A percentile compares a stretch with the other conserved stretches of the same genome.
These are phyloP conservation scores for Tanozyma kutaoensis DNA, from an alignment of 805 yeast genomes.

Conservation along the genomic window DNA sequence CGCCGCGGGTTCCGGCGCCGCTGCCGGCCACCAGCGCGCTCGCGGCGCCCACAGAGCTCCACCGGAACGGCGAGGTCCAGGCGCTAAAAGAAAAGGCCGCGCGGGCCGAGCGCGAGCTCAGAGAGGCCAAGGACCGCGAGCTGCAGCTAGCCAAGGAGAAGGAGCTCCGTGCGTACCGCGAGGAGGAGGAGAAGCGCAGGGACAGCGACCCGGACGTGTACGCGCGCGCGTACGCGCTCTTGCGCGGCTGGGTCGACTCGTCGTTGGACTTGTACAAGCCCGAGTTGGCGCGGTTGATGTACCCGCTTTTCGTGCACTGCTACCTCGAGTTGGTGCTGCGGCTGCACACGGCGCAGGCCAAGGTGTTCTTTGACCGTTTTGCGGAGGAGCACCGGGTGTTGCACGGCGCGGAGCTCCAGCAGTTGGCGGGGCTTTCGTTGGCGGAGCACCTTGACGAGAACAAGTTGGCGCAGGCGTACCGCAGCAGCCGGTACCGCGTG, in stretches of 20 bases:
- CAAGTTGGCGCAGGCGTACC: conserved; percentile 64
- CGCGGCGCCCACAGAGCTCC: conserved; percentile 20
- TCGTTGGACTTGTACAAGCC: conserved; percentile 86
- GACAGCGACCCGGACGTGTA: conserved; percentile 59
- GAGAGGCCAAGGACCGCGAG: conserved; percentile 26
- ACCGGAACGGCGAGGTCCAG: conserved; percentile 15
- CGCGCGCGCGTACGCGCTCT: conserved; percentile 65
- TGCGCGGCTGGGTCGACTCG: conserved; percentile 81
- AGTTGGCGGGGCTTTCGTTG: conserved; percentile 60
- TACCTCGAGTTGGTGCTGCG: conserved; percentile 68
- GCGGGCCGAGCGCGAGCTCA: conserved; percentile 21
- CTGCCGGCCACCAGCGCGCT: conserved; percentile 27
- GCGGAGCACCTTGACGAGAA: conserved; percentile 77
- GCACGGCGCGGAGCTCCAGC: conserved; percentile 67
- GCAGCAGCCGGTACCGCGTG: conserved; percentile 59
- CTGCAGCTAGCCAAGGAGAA: conserved; percentile 22
- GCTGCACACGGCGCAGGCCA: conserved; percentile 46
- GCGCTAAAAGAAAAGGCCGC: conserved; percentile 21
- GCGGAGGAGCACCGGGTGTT: conserved; percentile 57
- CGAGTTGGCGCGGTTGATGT: conserved; percentile 70
- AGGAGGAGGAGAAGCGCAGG: conserved; percentile 29
- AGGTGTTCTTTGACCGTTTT: conserved; percentile 63
- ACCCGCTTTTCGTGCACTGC: conserved; percentile 87
- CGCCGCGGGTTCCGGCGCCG: conserved; percentile 37
- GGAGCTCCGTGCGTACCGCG: conserved; percentile 22